Base-by-base conservation (phyloP, 2,329 filamentous ascomycete species). In the Ophiostoma novo-ulmi region DNA sequence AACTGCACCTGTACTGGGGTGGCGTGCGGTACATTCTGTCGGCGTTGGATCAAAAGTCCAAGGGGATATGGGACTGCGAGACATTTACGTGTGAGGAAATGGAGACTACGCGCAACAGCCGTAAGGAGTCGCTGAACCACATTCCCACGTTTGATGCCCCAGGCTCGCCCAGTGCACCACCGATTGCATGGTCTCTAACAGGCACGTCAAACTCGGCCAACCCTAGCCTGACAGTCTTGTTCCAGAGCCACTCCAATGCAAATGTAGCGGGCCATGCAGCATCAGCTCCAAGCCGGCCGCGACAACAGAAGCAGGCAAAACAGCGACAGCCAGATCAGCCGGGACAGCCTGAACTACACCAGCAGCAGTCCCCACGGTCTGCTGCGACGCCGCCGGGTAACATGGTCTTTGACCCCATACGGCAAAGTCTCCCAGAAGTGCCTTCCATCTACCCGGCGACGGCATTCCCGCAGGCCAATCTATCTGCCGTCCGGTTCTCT, bases 1-100 rank as follows among this genome's bases (percentile, higher is more conserved):
- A 92, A 65, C 82, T 96, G n/a, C 88, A 95, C 74, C 85, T 85
- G 0, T 95, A 95, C 77, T 97, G 93, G 93, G 91, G 91, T 48
- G 93, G 93, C 8, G 90, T 92, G 36, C 90, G 91, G 71, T 97
- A 97, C 77, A 96, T 97, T 55, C 81, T 97, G 52, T 94, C 91
- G 0, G 92, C 93, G 0, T 81, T 97, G 13, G 92, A 96, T 75
- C 93, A 96, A 75, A 95, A 95, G 78, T 89, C 92, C 17, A 93
- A 94, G 77, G 93, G 93, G 0, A 92, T 94, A 52, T 91, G 90
- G 79, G 92, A 97, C 76, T 93, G 85, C 72, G 87, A 89, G 76
- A 88, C 86, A 0, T 88, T 84, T 73, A 88, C 86, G 0, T 81
- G 80, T 0, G 92, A 96, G 77, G 93, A 97, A 78, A 92, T 91